Base-by-base conservation (phyloP, 2,329 filamentous ascomycete species). In the Phialophora expanda region DNA sequence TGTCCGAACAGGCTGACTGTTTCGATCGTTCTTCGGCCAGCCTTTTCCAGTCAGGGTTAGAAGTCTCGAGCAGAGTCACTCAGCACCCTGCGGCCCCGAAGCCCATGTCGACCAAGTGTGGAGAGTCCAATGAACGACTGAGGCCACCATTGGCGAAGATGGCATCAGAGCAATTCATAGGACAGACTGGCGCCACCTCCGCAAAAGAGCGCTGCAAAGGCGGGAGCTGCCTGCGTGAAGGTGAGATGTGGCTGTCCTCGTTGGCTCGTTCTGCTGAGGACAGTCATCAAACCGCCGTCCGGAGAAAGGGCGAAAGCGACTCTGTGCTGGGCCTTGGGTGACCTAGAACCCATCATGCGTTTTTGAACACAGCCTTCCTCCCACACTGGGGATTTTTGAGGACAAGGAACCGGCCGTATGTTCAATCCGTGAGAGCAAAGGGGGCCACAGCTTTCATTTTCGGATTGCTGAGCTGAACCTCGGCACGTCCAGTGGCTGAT, bases 181-280 rank as follows among this genome's bases (percentile, higher is more conserved):
- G 61, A 44, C 26, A 22, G 22, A 26, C 8, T 30, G 34, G 38
- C 64, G 64, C 64, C 64, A 66, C 59, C 64, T 66, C 64, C 64
- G 60, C 64, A 66, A 66, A 66, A 59, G 32, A 26, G 30, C 14
- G 24, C 53, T 30, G 53, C 53, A 55, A 6, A 55, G 53, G 53
- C 24, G 53, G 17, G 34, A 61, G 56, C 55, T 56, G 62, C 56
- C 56, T 17, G 26, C 44, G 59, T 24, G 38, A 24, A 34, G 56
- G 44, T 41, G 28, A 50, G 38, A 9, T 46, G n/a, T 64, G 20
- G 28, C 55, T 44, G 17, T 54, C 22, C 32, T 48, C 54, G 54
- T 56, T 62, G 59, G 59, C 51, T 51, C 34, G 50, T 28, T 8
- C n/a, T 38, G 30, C 6, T 53, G 12, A 22, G 51, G 34, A 30